Evolutionary conservation across 2,329 filamentous ascomycete genomes (phyloP), one percentile per base, ranked within the genome.

Genomic region (Monosporascus sp.): DNA sequence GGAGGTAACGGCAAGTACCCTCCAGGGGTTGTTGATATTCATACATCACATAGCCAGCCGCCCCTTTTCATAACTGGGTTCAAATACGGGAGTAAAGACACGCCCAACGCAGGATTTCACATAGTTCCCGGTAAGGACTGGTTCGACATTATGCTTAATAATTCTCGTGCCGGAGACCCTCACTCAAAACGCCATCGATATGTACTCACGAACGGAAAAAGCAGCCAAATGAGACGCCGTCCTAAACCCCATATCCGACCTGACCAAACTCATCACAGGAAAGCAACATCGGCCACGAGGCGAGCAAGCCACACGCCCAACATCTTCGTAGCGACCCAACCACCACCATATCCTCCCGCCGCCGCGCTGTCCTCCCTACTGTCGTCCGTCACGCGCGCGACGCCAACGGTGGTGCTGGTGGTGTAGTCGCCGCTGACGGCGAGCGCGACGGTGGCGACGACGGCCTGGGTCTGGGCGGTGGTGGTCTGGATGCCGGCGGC

Each of bases 371-470:
- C 17, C 16, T 45, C 43, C 6, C 54, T 31, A 51, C 58, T 40
- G 24, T 59, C 53, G 49, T 49, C 56, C 51, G 55, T 37, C 1
- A 55, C 56, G 2, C 56, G 48, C 17, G 50, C 50, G 14, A 53
- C 52, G n/a, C 61, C 55, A 5, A 68, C 27, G 14, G 65, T 66
- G 26, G 61, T 62, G 6, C 54, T 61, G 7, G 67, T 69, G 2
- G 67, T 69, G n/a, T 66, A 45, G 46, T 66, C 64, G 38, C 72
- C 67, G 53, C 70, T 70, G 37, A 67, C 59, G 16, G 69, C 66
- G 4, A 65, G 50, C 43, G 61, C 64, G 11, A 67, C 64, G 1
- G 63, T 66, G 7, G 66, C 64, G 20, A 64, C 40, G 5, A 62
- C 64, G 0, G 65, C 65, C 47, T 59, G 58, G 31, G 31, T 34